These are phyloP conservation scores for Arbutus unedo DNA, from an alignment of 148 eudicot genomes.

Conservation along the genomic window DNA sequence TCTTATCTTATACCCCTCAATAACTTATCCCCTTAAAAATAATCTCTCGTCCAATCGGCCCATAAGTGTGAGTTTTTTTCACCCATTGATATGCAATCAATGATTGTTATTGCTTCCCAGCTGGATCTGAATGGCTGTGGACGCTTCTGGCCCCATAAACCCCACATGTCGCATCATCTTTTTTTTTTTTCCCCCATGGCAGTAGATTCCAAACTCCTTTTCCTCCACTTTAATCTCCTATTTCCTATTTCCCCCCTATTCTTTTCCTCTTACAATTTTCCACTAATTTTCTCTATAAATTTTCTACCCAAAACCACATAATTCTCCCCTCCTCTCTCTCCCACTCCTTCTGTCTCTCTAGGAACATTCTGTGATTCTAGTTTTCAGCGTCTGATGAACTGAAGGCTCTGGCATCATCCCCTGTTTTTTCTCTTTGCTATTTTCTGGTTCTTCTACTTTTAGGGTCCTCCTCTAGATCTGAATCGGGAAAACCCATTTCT, in stretches of 20 bases:
- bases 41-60: too few relatives aligned
- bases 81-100: neutral
- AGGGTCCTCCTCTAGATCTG: neutral
- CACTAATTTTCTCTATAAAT: conserved; percentile 20
- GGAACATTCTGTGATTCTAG: neutral
- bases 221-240: neutral
- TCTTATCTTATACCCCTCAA: too few relatives aligned
- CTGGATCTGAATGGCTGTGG: conserved; percentile 24
- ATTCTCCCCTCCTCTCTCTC: conserved; percentile 15
- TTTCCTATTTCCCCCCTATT: neutral
- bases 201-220: conserved; percentile 25
- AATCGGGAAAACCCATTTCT: neutral
- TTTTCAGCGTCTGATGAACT: conserved; percentile 23
- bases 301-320: neutral
- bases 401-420: neutral
- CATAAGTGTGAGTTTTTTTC: neutral
- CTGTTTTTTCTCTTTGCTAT: conserved; percentile 10
- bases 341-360: neutral
- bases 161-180: conserved; percentile 23
- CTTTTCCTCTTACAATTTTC: neutral
- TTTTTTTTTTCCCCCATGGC: neutral
- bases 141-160: conserved; percentile 11
- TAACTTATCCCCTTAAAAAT: too few relatives aligned
- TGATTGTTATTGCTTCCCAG: conserved; percentile 19
- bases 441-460: neutral